These are phyloP conservation scores for Boletellus ananiceps DNA, from an alignment of 768 basidiomycete species.

Conservation along the genomic window DNA sequence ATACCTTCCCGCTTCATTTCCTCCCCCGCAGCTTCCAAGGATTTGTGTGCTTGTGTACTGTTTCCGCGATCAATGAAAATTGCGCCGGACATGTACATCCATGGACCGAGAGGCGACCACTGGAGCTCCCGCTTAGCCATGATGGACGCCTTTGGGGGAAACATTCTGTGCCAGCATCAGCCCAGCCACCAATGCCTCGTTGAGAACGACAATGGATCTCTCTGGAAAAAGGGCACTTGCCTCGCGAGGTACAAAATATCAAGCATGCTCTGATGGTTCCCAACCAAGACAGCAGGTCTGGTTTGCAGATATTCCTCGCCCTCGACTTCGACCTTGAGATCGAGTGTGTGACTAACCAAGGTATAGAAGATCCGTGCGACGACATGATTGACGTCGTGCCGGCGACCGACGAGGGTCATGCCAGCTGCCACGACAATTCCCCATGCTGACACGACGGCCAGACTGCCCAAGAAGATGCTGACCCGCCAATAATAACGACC, in stretches of 20 bases:
- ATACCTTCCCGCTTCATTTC: slow-evolving; percentile 66
- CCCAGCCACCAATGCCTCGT: background rate
- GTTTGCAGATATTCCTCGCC: slow-evolving; percentile 75
- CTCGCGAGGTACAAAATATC: slow-evolving; percentile 80
- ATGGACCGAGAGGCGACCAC: slow-evolving; percentile 86
- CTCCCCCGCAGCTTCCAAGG: slow-evolving; percentile 72
- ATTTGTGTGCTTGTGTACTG: slow-evolving; percentile 64
- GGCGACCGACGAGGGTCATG: slow-evolving; percentile 60
- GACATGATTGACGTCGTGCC: slow-evolving; percentile 76
- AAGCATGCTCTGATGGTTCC: slow-evolving; percentile 92
- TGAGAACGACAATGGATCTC: too few species aligned
- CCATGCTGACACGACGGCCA: slow-evolving; percentile 67
- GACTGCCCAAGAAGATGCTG: slow-evolving; percentile 65
- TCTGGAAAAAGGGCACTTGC: slow-evolving; percentile 39
- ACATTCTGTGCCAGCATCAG: slow-evolving; percentile 47
- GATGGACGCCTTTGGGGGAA: slow-evolving; percentile 79
- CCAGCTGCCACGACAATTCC: slow-evolving; percentile 65
- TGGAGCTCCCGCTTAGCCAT: slow-evolving; percentile 91
- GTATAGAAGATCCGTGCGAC: slow-evolving; percentile 83
- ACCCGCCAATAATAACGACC: slow-evolving; percentile 71
- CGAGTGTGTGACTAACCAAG: slow-evolving; percentile 57
- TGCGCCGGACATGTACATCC: slow-evolving; percentile 83
- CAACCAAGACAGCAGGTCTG: slow-evolving; percentile 72
- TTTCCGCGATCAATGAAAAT: slow-evolving; percentile 91
- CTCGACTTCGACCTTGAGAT: slow-evolving; percentile 72